Conservation (phyloP, 495 filamentous ascomycete species). For the Massariosphaeria phaeospora region DNA sequence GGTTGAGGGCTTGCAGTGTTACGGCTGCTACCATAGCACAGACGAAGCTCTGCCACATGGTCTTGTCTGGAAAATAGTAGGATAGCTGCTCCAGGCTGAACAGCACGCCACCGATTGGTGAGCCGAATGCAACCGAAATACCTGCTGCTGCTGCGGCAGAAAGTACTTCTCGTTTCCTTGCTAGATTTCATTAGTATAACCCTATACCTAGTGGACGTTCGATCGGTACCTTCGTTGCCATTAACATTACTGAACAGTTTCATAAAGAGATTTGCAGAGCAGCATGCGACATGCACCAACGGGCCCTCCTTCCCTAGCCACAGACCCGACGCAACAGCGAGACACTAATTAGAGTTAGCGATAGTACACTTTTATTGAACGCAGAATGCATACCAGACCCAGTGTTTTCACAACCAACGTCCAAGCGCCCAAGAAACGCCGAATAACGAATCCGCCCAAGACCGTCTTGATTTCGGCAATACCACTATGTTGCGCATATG, state of each 20-base stretch:
- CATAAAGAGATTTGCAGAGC: slow-evolving; percentile 93
- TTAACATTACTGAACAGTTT: slow-evolving; percentile 79
- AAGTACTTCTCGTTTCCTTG: slow-evolving; percentile 89
- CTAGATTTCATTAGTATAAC: slow-evolving; percentile 42
- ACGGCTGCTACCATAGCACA: slow-evolving; percentile 97
- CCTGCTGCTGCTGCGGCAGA: slow-evolving; percentile 93
- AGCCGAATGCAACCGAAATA: slow-evolving; percentile 95
- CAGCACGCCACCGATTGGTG: slow-evolving; percentile 90
- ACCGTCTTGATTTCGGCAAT: slow-evolving; percentile 98
- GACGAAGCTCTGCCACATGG: slow-evolving; percentile 99
- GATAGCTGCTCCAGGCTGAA: slow-evolving; percentile 96
- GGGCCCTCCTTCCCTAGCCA: slow-evolving; percentile 99
- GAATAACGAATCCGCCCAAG: slow-evolving; percentile 89
- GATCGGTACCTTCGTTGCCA: slow-evolving; percentile 90
- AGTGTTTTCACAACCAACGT: slow-evolving; percentile 87
- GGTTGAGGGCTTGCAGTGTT: slow-evolving; percentile 85
- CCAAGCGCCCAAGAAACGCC: slow-evolving; percentile 87
- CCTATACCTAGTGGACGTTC: no score
- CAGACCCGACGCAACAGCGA: slow-evolving; percentile 90
- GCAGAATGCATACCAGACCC: slow-evolving; percentile 61
- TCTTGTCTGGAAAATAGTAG: slow-evolving; percentile 98
- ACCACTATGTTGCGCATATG: slow-evolving; percentile 90
- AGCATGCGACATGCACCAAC: slow-evolving; percentile 94
- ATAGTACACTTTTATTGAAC: slow-evolving; percentile 26
- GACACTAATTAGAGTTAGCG: slow-evolving; percentile 54